Percentiles rank a stretch among this genome's conserved stretches.
phyloP scores from a whole-genome alignment of 192 early-diverging fungal species.

The Pecoramyces ruminantium region DNA sequence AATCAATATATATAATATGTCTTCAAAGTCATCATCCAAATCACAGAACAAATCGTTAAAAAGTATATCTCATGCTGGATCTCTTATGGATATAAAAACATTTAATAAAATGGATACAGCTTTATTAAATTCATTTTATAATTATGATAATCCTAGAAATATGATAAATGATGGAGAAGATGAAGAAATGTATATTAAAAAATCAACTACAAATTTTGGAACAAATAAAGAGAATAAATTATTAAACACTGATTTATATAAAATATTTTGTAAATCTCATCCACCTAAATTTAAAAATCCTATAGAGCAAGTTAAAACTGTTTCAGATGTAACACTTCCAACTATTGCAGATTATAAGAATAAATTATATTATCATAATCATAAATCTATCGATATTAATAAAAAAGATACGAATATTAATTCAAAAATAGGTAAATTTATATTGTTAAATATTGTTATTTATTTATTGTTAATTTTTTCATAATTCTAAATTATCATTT shows the following conservation, averaged over 20 bases:
- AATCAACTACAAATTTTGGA: background rate
- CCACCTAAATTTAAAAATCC: background rate
- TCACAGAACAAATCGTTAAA: background rate
- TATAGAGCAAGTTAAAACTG: background rate
- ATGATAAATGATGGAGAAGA: background rate
- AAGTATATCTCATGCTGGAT: background rate
- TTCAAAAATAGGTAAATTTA: too few species aligned
- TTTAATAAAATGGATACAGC: background rate
- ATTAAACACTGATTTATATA: background rate
- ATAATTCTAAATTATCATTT: too few species aligned
- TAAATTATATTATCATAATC: background rate
- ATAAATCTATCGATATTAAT: background rate
- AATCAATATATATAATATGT: background rate
- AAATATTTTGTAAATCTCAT: background rate
- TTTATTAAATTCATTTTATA: background rate
- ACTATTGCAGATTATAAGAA: background rate
- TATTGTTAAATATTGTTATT: too few species aligned
- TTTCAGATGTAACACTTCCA: background rate
- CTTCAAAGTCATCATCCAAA: background rate
- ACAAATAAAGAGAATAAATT: background rate
- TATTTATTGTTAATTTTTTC: too few species aligned
- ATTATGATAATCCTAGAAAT: too few species aligned
- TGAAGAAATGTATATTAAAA: background rate
- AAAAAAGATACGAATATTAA: background rate
- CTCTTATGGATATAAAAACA: background rate